These are phyloP conservation scores for Aspergillus nomiae DNA, from an alignment of 2,329 filamentous ascomycete genomes.

Conservation along the genomic window DNA sequence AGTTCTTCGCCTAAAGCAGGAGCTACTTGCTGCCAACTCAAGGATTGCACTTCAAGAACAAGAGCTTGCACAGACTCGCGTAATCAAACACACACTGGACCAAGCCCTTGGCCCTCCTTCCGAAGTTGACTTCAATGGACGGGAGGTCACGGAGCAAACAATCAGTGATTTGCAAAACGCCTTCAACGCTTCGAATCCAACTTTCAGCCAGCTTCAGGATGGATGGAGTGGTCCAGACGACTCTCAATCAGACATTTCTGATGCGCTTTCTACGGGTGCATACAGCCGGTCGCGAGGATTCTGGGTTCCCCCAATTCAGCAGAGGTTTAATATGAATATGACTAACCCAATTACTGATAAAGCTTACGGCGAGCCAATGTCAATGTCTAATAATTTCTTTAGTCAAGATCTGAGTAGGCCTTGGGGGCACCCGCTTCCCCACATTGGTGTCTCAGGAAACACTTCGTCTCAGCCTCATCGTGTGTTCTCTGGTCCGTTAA, in stretches of 20 bases:
- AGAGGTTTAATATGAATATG: constrained; percentile 29
- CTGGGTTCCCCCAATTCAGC: constrained; percentile 31
- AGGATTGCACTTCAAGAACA: constrained; percentile 63
- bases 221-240: constrained; percentile 49
- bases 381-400: constrained; percentile 21
- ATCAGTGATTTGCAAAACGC: constrained; percentile 53
- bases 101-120: constrained; percentile 58
- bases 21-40: constrained; percentile 59
- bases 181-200: constrained; percentile 54
- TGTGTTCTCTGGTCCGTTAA: constrained; percentile 37
- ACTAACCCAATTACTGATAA: constrained; percentile 30
- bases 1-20: constrained; percentile 57
- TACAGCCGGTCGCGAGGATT: constrained; percentile 43
- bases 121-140: constrained; percentile 52
- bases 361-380: constrained; percentile 26
- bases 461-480: constrained; percentile 33
- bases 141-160: constrained; percentile 54
- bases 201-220: constrained; percentile 44
- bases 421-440: constrained; percentile 30
- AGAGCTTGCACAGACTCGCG: constrained; percentile 61
- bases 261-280: constrained; percentile 43
- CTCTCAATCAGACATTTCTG: constrained; percentile 47
- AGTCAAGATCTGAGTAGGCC: constrained; percentile 33
- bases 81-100: constrained; percentile 63
- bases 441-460: constrained; percentile 22